phyloP scores from a whole-genome alignment of 2,329 filamentous ascomycete genomes.

The Cercospora nicotianae region DNA sequence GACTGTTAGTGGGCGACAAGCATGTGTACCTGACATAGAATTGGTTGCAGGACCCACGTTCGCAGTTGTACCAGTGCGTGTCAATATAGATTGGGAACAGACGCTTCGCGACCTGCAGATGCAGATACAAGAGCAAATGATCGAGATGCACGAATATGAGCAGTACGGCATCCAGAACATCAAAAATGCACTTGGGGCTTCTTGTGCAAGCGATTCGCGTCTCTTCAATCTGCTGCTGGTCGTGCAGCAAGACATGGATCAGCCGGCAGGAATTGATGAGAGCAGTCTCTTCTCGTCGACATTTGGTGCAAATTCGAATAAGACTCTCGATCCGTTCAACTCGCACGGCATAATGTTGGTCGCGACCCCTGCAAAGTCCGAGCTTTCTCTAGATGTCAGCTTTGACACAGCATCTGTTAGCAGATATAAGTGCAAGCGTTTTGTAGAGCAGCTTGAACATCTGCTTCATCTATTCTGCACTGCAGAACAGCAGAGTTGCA shows the following conservation, averaged over 20 bases:
- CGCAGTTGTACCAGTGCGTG: constrained; percentile 15
- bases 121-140: constrained; percentile 14
- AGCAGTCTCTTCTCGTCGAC: not conserved
- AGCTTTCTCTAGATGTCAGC: constrained; percentile 1
- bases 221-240: constrained; percentile 59
- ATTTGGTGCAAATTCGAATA: not conserved
- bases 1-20: constrained; percentile 12
- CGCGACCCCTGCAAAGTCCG: not conserved
- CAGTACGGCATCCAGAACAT: constrained; percentile 13
- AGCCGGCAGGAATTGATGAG: too few species aligned
- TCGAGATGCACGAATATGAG: constrained; percentile 19
- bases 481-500: not conserved
- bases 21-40: constrained; percentile 12
- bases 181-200: not conserved
- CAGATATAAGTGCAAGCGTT: constrained; percentile 5
- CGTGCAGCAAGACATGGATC: constrained; percentile 34
- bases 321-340: not conserved
- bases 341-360: constrained; percentile 3
- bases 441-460: constrained; percentile 11
- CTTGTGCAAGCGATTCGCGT: constrained; percentile 43
- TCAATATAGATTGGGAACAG: not conserved
- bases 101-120: constrained; percentile 6
- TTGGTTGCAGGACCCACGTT: constrained; percentile 16
- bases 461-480: constrained; percentile 8
- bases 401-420: constrained; percentile 1